Evolutionary conservation across 2,329 filamentous ascomycete species (phyloP).

Genomic region (Exophiala xenobiotica): DNA sequence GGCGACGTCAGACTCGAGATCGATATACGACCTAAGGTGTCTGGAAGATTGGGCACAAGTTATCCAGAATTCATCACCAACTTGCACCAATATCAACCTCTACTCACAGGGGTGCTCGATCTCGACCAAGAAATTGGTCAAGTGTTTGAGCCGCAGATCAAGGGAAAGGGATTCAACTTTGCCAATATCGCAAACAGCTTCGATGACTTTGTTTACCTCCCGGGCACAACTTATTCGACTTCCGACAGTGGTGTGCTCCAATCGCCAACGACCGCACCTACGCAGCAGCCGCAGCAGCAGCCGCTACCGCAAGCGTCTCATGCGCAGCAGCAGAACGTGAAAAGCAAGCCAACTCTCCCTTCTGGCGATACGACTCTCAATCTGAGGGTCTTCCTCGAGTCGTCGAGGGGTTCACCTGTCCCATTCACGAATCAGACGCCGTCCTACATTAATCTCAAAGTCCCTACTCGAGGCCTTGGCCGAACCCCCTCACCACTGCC

Average conservation of each 20-base stretch:
- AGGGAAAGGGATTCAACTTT: constrained; percentile 47
- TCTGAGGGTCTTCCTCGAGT: constrained; percentile 14
- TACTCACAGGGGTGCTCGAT: constrained; percentile 39
- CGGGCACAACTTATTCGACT: constrained; percentile 42
- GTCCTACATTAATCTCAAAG: constrained; percentile 9
- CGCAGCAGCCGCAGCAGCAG: neutral
- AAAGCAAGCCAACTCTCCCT: constrained; percentile 1
- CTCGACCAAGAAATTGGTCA: constrained; percentile 47
- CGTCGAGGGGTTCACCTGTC: constrained; percentile 6
- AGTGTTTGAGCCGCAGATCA: constrained; percentile 40
- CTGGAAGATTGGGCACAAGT: constrained; percentile 38
- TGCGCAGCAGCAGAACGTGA: neutral
- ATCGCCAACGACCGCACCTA: neutral
- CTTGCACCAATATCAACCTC: constrained; percentile 40
- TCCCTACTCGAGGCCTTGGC: constrained; percentile 2
- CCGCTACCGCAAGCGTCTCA: neutral
- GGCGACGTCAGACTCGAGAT: constrained; percentile 42
- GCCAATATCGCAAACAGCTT: constrained; percentile 42
- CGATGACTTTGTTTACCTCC: constrained; percentile 48
- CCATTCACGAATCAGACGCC: neutral
- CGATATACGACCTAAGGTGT: constrained; percentile 45
- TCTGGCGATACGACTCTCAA: constrained; percentile 17
- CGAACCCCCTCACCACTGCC: neutral
- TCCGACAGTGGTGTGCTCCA: constrained; percentile 11
- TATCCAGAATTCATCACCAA: constrained; percentile 45